Evolutionary conservation across 306 rosid species (phyloP), one percentile per base, ranked within the genome.

Genomic region (Vigna radiata): DNA sequence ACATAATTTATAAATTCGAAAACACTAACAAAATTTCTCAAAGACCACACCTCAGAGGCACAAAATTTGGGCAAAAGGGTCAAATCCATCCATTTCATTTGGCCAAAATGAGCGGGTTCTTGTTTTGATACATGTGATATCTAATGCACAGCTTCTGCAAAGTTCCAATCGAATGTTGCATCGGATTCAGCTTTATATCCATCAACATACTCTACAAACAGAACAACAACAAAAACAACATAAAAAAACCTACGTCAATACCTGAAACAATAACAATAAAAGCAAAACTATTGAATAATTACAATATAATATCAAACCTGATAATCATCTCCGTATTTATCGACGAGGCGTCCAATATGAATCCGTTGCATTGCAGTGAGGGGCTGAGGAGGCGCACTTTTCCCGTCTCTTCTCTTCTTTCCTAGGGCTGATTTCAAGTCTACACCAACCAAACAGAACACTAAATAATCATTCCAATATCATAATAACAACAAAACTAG

Each of bases 111-210:
- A 78, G 82, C 0, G 76, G 82, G 17, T 78, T 78, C 70, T 78
- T 78, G 11, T 78, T 7, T 33, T 47, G 54, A 16, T 78, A 47
- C 36, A 78, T 18, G 8, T 47, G 58, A 48, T 78, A 78, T 29
- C 98, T 86, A 79, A 70, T 43, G 86, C 98, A 90, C 10, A 95
- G 82, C 44, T 92, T 95, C 90, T 88, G 85, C 82, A 95, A 78
- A 48, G 96, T 88, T 9, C 90, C 95, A 70, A 86, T 72, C 16
- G 98, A 92, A 82, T 92, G 97, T 83, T 95, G 98, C 92, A 95
- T 77, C 21, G 90, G 72, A 71, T 95, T 92, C 77, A 92, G 88
- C 87, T 92, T 95, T 74, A 79, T 86, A 68, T 95, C 96, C 96
- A 84, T 88, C 88, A 89, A 85, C 98, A 90, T 92, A 43, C 92